A percentile compares a stretch with the other conserved stretches of the same genome.
phyloP scores from a whole-genome alignment of 2,329 filamentous ascomycete species.

The Canariomyces notabilis region DNA sequence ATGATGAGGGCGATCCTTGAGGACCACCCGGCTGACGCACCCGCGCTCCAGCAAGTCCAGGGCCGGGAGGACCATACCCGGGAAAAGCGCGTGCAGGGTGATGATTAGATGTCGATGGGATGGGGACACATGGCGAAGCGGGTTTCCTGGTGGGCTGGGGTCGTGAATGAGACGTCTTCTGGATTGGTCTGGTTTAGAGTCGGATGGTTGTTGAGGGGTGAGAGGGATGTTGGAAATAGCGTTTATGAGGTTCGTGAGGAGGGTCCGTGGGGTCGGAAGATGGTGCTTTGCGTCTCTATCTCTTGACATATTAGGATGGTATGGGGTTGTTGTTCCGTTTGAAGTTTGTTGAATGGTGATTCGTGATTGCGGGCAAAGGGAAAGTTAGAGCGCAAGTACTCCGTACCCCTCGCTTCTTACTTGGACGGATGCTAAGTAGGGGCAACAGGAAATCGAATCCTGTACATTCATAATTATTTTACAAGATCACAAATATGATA shows the following conservation, averaged over 20 bases:
- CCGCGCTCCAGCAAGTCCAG: conserved; percentile 80
- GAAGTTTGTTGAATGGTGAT: background rate
- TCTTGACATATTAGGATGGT: background rate
- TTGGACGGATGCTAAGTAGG: too few relatives aligned
- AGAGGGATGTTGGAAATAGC: conserved; percentile 34
- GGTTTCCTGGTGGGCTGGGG: conserved; percentile 23
- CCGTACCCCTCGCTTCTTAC: too few relatives aligned
- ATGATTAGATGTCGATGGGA: conserved; percentile 56
- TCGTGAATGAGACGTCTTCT: background rate
- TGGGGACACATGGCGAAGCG: conserved; percentile 33
- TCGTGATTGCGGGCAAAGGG: too few relatives aligned
- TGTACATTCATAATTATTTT: too few relatives aligned
- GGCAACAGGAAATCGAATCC: too few relatives aligned
- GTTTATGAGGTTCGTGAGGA: conserved; percentile 47
- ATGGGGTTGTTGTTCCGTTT: background rate
- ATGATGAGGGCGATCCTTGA: conserved; percentile 8
- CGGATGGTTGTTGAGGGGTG: conserved; percentile 18
- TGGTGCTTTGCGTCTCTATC: conserved; percentile 8
- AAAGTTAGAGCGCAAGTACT: too few relatives aligned
- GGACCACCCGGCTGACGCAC: conserved; percentile 57
- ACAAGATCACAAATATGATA: background rate
- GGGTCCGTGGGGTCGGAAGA: conserved; percentile 36
- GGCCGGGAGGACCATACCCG: conserved; percentile 72
- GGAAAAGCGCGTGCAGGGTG: conserved; percentile 81
- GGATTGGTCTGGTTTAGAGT: background rate